Conservation (phyloP, 495 filamentous ascomycete genomes). For the Penicillium coffeae region DNA sequence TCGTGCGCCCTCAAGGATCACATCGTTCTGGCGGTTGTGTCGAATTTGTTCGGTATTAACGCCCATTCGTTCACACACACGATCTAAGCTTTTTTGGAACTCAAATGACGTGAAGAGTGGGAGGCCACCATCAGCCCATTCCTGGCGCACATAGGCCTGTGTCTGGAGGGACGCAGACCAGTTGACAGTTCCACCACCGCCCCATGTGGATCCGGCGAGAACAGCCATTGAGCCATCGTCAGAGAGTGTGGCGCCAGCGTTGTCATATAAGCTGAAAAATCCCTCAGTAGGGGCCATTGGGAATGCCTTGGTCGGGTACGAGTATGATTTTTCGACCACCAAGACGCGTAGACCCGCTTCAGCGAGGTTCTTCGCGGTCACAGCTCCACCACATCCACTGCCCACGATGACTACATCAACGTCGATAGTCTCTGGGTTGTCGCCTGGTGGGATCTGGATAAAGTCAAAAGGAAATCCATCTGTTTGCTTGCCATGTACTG, state of each 20-base stretch:
- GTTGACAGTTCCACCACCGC: slow-evolving; percentile 83
- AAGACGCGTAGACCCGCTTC: slow-evolving; percentile 70
- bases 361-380: slow-evolving; percentile 75
- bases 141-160: slow-evolving; percentile 72
- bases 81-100: slow-evolving; percentile 73
- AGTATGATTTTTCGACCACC: slow-evolving; percentile 78
- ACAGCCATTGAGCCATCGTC: slow-evolving; percentile 63
- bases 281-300: slow-evolving; percentile 64
- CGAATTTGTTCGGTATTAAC: slow-evolving; percentile 61
- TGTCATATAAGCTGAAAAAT: slow-evolving; percentile 60
- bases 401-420: slow-evolving; percentile 84
- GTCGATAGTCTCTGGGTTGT: slow-evolving; percentile 55
- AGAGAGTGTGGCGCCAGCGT: slow-evolving; percentile 45
- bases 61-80: slow-evolving; percentile 71
- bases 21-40: slow-evolving; percentile 66
- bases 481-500: slow-evolving; percentile 56
- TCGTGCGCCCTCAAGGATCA: slow-evolving; percentile 69
- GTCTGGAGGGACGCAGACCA: slow-evolving; percentile 84
- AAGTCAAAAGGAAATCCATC: slow-evolving; percentile 54
- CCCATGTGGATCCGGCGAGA: slow-evolving; percentile 72
- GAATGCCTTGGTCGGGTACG: slow-evolving; percentile 67
- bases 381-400: slow-evolving; percentile 82
- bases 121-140: slow-evolving; percentile 75
- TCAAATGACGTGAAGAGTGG: slow-evolving; percentile 71
- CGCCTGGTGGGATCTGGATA: slow-evolving; percentile 44